Evolutionary conservation across 257 asterid species (phyloP).

Genomic region (Perilla frutescens): DNA sequence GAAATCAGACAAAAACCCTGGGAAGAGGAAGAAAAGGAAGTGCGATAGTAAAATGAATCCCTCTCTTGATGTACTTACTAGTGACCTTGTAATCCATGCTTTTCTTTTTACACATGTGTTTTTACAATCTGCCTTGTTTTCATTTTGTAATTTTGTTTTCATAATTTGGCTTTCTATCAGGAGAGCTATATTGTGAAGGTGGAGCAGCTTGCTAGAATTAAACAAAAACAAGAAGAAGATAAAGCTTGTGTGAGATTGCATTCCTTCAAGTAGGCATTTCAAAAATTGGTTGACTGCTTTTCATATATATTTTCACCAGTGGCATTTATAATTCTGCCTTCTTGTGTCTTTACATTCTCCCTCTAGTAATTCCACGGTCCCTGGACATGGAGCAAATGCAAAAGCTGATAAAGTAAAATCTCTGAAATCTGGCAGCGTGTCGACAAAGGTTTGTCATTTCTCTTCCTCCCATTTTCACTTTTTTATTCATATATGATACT

Average conservation of each 20-base stretch:
- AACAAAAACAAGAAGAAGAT: conserved; percentile 82
- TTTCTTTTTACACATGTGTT: conserved; percentile 19
- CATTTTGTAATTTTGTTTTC: conserved; percentile 16
- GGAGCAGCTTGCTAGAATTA: conserved; percentile 78
- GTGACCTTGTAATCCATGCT: conserved; percentile 13
- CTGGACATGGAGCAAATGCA: conserved; percentile 40
- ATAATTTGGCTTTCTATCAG: conserved; percentile 46
- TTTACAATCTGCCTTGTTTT: conserved; percentile 7
- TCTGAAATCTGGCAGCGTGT: conserved; percentile 64
- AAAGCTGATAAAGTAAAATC: conserved; percentile 54
- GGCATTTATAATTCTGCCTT: conserved; percentile 11
- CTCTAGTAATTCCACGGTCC: conserved; percentile 62
- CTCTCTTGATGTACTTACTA: conserved; percentile 57
- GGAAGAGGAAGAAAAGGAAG: conserved; percentile 51
- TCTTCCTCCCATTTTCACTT: conserved; percentile 11
- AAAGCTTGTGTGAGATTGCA: conserved; percentile 71
- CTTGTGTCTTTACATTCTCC: conserved; percentile 25
- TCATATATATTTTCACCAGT: conserved; percentile 5
- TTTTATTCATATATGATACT: neutral
- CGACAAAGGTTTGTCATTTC: conserved; percentile 57
- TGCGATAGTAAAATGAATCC: conserved; percentile 33
- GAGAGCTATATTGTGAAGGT: conserved; percentile 77
- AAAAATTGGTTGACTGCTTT: conserved; percentile 4
- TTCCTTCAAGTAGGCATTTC: conserved; percentile 72
- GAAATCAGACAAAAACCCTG: conserved; percentile 37